Evolutionary conservation across 495 filamentous ascomycete species (phyloP).

Genomic region (Articulospora tetracladia): DNA sequence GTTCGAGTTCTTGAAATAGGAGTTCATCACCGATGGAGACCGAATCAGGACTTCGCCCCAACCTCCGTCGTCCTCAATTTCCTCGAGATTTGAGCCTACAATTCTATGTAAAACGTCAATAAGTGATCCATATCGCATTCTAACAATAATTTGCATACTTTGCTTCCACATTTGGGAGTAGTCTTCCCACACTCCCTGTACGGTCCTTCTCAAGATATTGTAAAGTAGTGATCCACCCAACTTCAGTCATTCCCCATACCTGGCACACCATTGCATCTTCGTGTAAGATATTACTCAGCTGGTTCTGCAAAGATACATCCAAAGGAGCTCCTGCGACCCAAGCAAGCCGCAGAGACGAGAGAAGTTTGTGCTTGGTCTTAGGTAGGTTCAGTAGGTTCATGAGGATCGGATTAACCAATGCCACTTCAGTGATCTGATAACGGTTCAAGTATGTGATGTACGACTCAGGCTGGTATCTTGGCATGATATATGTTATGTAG

Average conservation of each 20-base stretch:
- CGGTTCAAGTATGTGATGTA: constrained; percentile 46
- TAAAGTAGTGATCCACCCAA: constrained; percentile 31
- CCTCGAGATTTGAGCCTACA: constrained; percentile 27
- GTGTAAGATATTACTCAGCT: constrained; percentile 23
- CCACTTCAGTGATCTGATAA: constrained; percentile 51
- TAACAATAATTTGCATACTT: neutral
- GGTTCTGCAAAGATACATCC: constrained; percentile 7
- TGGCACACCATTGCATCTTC: constrained; percentile 33
- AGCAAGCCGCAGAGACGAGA: neutral
- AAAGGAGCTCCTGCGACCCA: constrained; percentile 11
- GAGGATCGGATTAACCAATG: constrained; percentile 8
- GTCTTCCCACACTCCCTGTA: constrained; percentile 47
- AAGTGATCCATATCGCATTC: neutral
- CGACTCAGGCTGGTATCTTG: constrained; percentile 47
- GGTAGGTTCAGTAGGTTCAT: neutral
- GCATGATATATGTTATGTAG: constrained; percentile 50
- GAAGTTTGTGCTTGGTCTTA: neutral
- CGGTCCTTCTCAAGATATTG: constrained; percentile 15
- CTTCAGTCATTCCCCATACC: constrained; percentile 47
- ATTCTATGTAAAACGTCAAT: neutral
- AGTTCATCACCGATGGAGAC: constrained; percentile 65
- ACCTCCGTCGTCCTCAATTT: constrained; percentile 32
- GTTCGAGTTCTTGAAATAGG: constrained; percentile 67
- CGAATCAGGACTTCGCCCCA: constrained; percentile 67
- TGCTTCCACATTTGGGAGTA: constrained; percentile 24